Percentiles rank a stretch among this genome's conserved stretches.
Conservation (phyloP, 768 basidiomycete genomes). For the Collybiopsis luxurians region DNA sequence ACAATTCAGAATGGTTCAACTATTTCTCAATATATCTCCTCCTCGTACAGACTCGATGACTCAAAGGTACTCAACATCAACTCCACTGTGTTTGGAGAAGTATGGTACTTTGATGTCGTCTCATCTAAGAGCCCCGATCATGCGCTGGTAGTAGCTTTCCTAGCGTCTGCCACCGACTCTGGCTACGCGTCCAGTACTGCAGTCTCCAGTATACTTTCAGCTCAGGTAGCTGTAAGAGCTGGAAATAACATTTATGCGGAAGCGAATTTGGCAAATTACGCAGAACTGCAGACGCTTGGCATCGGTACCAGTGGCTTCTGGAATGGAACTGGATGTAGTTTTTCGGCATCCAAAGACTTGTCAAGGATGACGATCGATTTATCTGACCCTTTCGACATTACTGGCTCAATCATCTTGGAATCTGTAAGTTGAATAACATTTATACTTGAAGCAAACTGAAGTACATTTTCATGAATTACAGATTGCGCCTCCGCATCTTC, state of each 20-base stretch:
- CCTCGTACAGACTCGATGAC: conserved; percentile 3
- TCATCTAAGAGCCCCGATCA: conserved; percentile 9
- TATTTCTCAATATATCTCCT: background rate
- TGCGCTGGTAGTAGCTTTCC: conserved; percentile 15
- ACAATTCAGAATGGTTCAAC: background rate
- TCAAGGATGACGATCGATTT: conserved; percentile 7
- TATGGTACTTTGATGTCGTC: conserved; percentile 19
- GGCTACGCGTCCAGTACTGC: background rate
- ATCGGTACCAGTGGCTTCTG: conserved; percentile 9
- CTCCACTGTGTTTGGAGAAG: conserved; percentile 11
- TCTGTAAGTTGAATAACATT: background rate
- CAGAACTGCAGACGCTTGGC: background rate
- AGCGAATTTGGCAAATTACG: background rate
- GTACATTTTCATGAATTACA: background rate
- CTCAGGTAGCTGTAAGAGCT: background rate
- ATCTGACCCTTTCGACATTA: conserved; percentile 11
- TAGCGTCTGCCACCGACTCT: conserved; percentile 3
- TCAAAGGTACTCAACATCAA: conserved; percentile 13
- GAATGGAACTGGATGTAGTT: conserved; percentile 13
- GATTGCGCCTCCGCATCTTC: background rate
- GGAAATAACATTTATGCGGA: conserved; percentile 8
- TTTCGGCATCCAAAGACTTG: background rate
- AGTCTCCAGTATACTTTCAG: conserved; percentile 3
- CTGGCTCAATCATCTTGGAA: conserved; percentile 10
- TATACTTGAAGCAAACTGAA: too few species aligned